Percentiles rank a stretch among this genome's conserved stretches.
These are phyloP conservation scores for Euphorbia celastroides DNA, from an alignment of 441 rosid genomes.

Conservation along the genomic window DNA sequence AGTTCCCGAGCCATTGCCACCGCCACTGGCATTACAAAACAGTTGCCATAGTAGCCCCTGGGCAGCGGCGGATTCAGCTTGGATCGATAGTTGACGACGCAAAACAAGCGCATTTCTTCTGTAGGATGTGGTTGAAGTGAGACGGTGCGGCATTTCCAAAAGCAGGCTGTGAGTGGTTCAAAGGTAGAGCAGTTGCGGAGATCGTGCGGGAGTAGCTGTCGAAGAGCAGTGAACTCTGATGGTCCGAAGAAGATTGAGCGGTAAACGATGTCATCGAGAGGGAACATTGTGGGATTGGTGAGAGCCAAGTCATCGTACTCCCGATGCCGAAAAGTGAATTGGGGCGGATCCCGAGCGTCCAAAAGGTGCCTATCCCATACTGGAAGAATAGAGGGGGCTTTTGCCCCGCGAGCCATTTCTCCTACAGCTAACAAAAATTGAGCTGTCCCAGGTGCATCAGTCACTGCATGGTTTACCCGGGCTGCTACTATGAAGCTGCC, in stretches of 20 bases:
- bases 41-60: constrained; percentile 32
- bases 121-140: constrained; percentile 27
- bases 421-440: constrained; percentile 30
- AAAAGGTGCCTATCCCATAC: constrained; percentile 35
- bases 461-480: constrained; percentile 40
- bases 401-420: constrained; percentile 33
- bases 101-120: constrained; percentile 30
- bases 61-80: constrained; percentile 30
- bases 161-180: constrained; percentile 31
- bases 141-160: constrained; percentile 40
- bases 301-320: constrained; percentile 23
- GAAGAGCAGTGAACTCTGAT: constrained; percentile 20
- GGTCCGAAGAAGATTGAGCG: constrained; percentile 32
- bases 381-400: constrained; percentile 20
- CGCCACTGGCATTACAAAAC: constrained; percentile 27
- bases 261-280: background rate
- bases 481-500: constrained; percentile 41
- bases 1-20: constrained; percentile 22
- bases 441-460: constrained; percentile 32
- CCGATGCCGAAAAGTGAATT: constrained; percentile 24
- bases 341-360: constrained; percentile 18
- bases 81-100: constrained; percentile 17
- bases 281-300: background rate
- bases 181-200: constrained; percentile 21
- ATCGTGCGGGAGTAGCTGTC: constrained; percentile 19